phyloP scores from a whole-genome alignment of 192 early-diverging fungal species.

The Backusella tuberculispora region DNA sequence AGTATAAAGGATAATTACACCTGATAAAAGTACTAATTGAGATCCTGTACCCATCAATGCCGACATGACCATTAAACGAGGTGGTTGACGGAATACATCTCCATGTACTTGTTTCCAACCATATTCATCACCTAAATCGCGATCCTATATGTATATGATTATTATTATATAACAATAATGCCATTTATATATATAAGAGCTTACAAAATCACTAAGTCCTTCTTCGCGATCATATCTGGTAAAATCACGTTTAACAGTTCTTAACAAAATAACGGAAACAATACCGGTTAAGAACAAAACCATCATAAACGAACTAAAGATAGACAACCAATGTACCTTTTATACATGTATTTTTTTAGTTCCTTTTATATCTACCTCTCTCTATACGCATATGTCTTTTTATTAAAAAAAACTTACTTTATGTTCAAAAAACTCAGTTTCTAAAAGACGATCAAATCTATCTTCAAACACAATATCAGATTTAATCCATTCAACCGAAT shows the following conservation, averaged over 20 bases:
- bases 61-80: conserved; percentile 62
- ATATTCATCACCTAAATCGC: conserved; percentile 81
- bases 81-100: conserved; percentile 81
- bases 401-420: conserved; percentile 51
- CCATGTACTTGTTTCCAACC: conserved; percentile 91
- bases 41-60: conserved; percentile 75
- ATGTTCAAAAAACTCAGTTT: conserved; percentile 80
- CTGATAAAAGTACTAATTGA: conserved; percentile 53
- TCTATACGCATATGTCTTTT: neutral
- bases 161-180: neutral
- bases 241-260: conserved; percentile 74
- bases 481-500: conserved; percentile 66
- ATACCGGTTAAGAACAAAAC: conserved; percentile 76
- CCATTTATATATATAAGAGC: neutral
- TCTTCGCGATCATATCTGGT: conserved; percentile 78
- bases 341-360: neutral
- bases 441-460: conserved; percentile 68
- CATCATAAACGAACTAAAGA: conserved; percentile 84
- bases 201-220: conserved; percentile 67
- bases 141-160: conserved; percentile 38
- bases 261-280: conserved; percentile 74
- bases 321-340: conserved; percentile 86
- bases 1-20: conserved; percentile 59
- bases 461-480: conserved; percentile 59
- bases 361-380: neutral